Evolutionary conservation across 2,329 filamentous ascomycete genomes (phyloP).

Genomic region (Xylaria sp.): DNA sequence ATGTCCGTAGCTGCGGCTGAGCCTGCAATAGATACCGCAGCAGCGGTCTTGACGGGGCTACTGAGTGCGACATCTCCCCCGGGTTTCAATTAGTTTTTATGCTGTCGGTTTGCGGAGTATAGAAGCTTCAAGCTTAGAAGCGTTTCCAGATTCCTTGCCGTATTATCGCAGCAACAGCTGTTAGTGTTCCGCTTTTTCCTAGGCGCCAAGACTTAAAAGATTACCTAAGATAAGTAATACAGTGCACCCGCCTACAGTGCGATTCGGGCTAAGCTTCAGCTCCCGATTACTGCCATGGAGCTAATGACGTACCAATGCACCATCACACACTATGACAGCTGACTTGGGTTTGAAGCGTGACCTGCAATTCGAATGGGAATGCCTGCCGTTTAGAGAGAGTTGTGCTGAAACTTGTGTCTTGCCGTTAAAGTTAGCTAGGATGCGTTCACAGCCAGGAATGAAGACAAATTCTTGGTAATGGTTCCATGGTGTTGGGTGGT

Average conservation of each 20-base stretch:
- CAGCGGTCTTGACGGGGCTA: constrained; percentile 39
- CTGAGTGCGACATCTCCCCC: constrained; percentile 41
- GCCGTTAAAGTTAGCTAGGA: neutral
- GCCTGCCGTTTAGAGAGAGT: neutral
- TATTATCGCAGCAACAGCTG: constrained; percentile 13
- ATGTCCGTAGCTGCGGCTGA: constrained; percentile 12
- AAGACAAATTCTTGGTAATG: constrained; percentile 11
- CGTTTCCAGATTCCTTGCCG: neutral
- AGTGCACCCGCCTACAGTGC: constrained; percentile 6
- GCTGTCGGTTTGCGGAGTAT: constrained; percentile 5
- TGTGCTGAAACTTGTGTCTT: constrained; percentile 4
- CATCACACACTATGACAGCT: constrained; percentile 9
- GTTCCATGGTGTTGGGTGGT: constrained; percentile 17
- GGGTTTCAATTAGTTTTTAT: constrained; percentile 11
- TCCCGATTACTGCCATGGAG: neutral
- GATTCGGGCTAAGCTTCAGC: neutral
- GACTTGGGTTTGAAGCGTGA: constrained; percentile 15
- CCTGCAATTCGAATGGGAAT: constrained; percentile 8
- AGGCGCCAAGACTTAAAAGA: neutral
- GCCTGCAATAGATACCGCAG: constrained; percentile 38
- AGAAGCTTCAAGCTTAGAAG: constrained; percentile 9
- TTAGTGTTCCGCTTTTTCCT: constrained; percentile 9
- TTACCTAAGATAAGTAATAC: constrained; percentile 16
- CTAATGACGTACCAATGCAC: constrained; percentile 23
- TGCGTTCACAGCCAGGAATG: constrained; percentile 20